Evolutionary conservation across 163 green algal species (phyloP).

Genomic region (Chlamydomonas reinhardtii): DNA sequence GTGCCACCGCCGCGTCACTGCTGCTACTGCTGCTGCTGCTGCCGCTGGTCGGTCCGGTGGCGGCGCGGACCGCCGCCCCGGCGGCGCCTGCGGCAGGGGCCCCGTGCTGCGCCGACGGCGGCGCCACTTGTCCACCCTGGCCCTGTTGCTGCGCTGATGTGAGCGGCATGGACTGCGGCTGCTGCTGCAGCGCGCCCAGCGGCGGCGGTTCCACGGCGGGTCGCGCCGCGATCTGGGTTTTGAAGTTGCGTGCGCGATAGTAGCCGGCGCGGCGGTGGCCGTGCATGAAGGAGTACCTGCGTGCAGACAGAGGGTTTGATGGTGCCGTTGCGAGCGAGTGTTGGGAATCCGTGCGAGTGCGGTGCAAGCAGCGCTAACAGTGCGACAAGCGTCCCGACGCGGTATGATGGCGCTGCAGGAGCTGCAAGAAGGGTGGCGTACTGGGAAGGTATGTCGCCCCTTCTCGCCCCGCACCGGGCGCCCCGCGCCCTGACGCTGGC

Average conservation of each 20-base stretch:
- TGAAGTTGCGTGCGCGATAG: slow-evolving; percentile 58
- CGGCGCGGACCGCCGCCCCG: background rate
- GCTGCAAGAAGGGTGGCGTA: no score
- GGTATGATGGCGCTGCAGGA: no score
- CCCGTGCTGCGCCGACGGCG: background rate
- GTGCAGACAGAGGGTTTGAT: no score
- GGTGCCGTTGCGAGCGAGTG: no score
- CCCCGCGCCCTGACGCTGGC: no score
- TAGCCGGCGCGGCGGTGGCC: slow-evolving; percentile 59
- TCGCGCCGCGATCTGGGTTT: slow-evolving; percentile 28
- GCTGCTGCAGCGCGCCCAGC: background rate
- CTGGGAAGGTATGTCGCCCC: no score
- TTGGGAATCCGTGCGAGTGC: no score
- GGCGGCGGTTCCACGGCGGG: background rate
- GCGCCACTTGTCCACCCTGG: background rate
- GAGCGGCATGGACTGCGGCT: background rate
- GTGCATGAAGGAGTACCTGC: slow-evolving; percentile 59
- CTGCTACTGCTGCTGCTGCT: background rate
- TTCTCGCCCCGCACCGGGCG: no score
- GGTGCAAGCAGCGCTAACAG: no score
- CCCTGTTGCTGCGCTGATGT: background rate
- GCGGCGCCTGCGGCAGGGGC: background rate
- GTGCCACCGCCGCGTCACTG: background rate
- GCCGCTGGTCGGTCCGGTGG: no score
- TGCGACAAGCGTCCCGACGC: no score